Base-by-base conservation (phyloP, 495 filamentous ascomycete genomes). In the Parachaetomium inaequale region DNA sequence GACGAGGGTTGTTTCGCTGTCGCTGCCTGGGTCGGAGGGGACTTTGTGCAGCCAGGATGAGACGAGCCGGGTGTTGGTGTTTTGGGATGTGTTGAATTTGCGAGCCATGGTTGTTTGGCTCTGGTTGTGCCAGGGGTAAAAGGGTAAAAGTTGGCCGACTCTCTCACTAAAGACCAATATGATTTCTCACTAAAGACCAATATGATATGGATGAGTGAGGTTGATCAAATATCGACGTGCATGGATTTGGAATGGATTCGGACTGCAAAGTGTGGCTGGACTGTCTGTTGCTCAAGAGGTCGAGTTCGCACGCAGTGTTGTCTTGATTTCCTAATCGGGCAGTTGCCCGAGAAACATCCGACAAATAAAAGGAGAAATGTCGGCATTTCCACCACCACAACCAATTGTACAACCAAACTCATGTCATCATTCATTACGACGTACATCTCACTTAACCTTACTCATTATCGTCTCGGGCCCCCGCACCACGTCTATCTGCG, bases 391-490 rank as follows among this genome's bases (percentile, higher is more conserved):
- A 19, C 21, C 5, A 7, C 14, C 26, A 8, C 17, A n/a, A 2
- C 12, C 49, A 4, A 23, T 51, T 3, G 4, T 50, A 25, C 43
- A 1, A 19, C 17, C 28, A 36, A 7, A 21, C 55, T 58, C 55
- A 50, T 38, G 14, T 31, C 23, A 52, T 57, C 19, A 66, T 56
- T 54, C 29, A 55, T 57, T 34, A 49, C 17, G 89, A 36, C 94
- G 6, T 6, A 34, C 42, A 40, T 7, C 17, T 74, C 82, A 96
- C 75, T 90, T 91, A 29, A 96, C 81, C 76, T 89, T 91, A 55
- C 88, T 85, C 91, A 97, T 93, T 55, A 96, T 88, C 15, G 92
- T 97, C 76, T 96, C 92, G 42, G 80, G 71, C 0, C 90, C 91
- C 64, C 90, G 81, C 49, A 87, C 85, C 38, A 91, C 86, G 56